phyloP scores from a whole-genome alignment of 1,284 basidiomycete genomes.

The Fistulinella cinereoalba region DNA sequence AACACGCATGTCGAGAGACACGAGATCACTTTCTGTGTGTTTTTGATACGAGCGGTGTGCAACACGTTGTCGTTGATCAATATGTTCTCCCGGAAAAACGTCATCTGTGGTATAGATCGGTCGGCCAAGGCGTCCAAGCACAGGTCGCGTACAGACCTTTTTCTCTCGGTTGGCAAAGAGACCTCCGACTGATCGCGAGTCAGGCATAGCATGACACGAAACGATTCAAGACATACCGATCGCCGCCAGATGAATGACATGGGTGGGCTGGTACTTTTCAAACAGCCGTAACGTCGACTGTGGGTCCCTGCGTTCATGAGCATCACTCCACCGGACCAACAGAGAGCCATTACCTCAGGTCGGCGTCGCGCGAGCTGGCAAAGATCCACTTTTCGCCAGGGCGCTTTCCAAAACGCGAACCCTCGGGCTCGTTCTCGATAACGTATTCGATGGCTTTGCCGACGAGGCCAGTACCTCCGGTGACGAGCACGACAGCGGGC shows the following conservation, averaged over 20 bases:
- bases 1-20: constrained; percentile 89
- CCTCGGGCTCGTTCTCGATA: constrained; percentile 73
- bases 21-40: constrained; percentile 73
- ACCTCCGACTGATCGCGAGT: constrained; percentile 67
- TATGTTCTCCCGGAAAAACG: constrained; percentile 86
- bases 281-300: constrained; percentile 67
- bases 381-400: constrained; percentile 85
- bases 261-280: constrained; percentile 84
- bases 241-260: constrained; percentile 89
- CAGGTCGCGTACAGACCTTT: constrained; percentile 51
- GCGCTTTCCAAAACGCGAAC: constrained; percentile 72
- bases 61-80: constrained; percentile 91
- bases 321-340: not conserved
- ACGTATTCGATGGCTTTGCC: constrained; percentile 78
- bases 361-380: constrained; percentile 69
- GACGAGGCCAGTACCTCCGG: constrained; percentile 84
- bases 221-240: constrained; percentile 52
- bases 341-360: constrained; percentile 74
- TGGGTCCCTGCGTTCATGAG: constrained; percentile 47
- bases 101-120: constrained; percentile 46
- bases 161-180: constrained; percentile 90
- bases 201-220: constrained; percentile 5
- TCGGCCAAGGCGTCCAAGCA: not conserved
- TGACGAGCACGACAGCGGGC: constrained; percentile 67
- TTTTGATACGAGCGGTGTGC: constrained; percentile 63